A percentile compares a stretch with the other conserved stretches of the same genome.
phyloP scores from a whole-genome alignment of 108 stramenopile genomes.

The Skeletonema tropicum region DNA sequence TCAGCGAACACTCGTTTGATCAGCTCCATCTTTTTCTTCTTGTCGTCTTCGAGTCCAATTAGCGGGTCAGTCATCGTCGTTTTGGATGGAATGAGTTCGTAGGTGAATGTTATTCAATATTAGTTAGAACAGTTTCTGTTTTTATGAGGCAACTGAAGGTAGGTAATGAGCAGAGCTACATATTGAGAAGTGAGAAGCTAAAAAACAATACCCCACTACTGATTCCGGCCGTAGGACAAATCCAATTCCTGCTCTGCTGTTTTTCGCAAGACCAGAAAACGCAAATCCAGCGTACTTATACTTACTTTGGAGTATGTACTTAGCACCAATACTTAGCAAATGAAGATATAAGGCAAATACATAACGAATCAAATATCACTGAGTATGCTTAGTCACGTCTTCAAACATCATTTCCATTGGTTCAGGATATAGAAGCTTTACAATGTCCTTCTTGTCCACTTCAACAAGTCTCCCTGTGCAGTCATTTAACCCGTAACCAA shows the following conservation, averaged over 20 bases:
- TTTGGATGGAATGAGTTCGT: neutral
- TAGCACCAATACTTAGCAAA: too few relatives aligned
- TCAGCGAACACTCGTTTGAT: neutral
- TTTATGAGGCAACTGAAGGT: neutral
- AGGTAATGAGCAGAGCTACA: neutral
- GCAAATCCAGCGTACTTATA: too few relatives aligned
- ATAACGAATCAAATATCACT: neutral
- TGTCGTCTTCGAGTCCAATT: neutral
- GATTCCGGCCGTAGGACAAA: too few relatives aligned
- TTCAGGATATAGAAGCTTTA: conserved; percentile 39
- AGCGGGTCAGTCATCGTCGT: neutral
- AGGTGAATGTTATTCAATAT: neutral
- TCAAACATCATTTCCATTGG: conserved; percentile 44
- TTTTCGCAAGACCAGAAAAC: too few relatives aligned
- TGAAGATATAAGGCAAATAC: too few relatives aligned
- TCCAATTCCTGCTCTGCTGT: too few relatives aligned
- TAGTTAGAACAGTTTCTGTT: too few relatives aligned
- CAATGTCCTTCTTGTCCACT: conserved; percentile 50
- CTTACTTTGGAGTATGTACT: too few relatives aligned
- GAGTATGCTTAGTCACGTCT: neutral
- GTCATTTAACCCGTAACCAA: conserved; percentile 70
- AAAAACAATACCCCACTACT: too few relatives aligned
- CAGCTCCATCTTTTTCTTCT: conserved; percentile 1
- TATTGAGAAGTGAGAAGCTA: too few relatives aligned
- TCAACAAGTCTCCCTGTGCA: conserved; percentile 55